Evolutionary conservation across 306 rosid genomes (phyloP).

Genomic region (Boehmeria nivea): DNA sequence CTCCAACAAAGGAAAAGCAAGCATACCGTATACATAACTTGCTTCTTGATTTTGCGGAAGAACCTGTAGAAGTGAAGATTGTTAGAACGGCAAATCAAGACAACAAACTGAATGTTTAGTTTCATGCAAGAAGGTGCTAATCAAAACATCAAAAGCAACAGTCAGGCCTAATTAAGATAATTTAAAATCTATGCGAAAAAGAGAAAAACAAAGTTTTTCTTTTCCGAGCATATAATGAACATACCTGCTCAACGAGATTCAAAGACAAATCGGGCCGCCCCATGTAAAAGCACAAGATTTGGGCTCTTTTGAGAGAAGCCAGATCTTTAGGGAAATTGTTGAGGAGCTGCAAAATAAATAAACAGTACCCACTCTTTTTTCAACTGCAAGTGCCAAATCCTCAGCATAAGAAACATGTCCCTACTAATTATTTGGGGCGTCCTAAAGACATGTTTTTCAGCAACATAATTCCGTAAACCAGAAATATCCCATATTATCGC

Average conservation of each 20-base stretch:
- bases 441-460: too few species aligned
- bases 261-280: slow-evolving; percentile 55
- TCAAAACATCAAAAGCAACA: neutral
- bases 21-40: slow-evolving; percentile 72
- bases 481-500: too few species aligned
- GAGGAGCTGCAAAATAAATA: slow-evolving; percentile 44
- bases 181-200: too few species aligned
- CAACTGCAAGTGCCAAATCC: neutral
- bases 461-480: too few species aligned
- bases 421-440: too few species aligned
- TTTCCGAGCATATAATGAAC: neutral
- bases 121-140: neutral
- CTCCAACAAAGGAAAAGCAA: slow-evolving; percentile 85
- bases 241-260: slow-evolving; percentile 67
- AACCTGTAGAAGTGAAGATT: slow-evolving; percentile 49
- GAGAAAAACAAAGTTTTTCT: too few species aligned
- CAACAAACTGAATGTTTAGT: neutral
- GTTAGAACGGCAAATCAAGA: neutral
- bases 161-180: neutral
- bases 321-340: slow-evolving; percentile 77
- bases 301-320: slow-evolving; percentile 72
- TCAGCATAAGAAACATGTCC: neutral
- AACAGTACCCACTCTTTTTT: neutral
- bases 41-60: slow-evolving; percentile 58
- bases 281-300: slow-evolving; percentile 70